Evolutionary conservation across 2,329 filamentous ascomycete genomes (phyloP), one percentile per base, ranked within the genome.

Genomic region (Aspergillus awamori): DNA sequence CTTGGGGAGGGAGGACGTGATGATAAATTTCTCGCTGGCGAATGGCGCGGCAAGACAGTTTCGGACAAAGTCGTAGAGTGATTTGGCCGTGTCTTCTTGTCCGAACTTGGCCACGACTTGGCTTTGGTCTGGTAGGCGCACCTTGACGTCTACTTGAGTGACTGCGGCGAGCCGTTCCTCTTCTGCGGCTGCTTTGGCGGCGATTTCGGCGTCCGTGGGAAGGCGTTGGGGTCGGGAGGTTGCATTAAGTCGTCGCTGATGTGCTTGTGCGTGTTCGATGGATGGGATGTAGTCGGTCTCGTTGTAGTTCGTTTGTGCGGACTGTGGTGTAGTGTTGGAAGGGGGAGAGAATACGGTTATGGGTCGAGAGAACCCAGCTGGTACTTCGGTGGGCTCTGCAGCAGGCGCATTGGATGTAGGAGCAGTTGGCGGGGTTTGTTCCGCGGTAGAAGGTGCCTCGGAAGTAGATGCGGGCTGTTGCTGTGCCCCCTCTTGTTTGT

Each of bases 81-180:
- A 84, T 3, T 84, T 82, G 1, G 89, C 90, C 0, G 90, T 92
- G 57, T 93, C 89, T 1, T 81, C 74, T 20, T 87, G 86, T 1
- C 82, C 84, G 66, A 96, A 87, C n/a, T 83, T 84, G 78, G 89
- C 89, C 55, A 92, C 86, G 33, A 93, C 86, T 57, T 89, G 87
- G 60, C 88, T 90, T 68, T 93, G 91, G 73, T 98, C 93, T 0
- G 94, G 94, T 68, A 97, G 93, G 26, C 93, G 89, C 53, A 97
- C 85, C 65, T 91, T 92, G 65, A 98, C 83, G 28, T 87, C 84
- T 33, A 96, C 85, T 33, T 86, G 85, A 54, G 85, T 86, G 62
- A 93, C 83, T 5, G 85, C 83, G 5, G 88, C 84, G 1, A 93
- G 80, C 64, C 83, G 88, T 30, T 88, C 87, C 51, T 86, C 84